Evolutionary conservation across 2,329 filamentous ascomycete genomes (phyloP), one percentile per base, ranked within the genome.

Genomic region (Aspergillus sp.): DNA sequence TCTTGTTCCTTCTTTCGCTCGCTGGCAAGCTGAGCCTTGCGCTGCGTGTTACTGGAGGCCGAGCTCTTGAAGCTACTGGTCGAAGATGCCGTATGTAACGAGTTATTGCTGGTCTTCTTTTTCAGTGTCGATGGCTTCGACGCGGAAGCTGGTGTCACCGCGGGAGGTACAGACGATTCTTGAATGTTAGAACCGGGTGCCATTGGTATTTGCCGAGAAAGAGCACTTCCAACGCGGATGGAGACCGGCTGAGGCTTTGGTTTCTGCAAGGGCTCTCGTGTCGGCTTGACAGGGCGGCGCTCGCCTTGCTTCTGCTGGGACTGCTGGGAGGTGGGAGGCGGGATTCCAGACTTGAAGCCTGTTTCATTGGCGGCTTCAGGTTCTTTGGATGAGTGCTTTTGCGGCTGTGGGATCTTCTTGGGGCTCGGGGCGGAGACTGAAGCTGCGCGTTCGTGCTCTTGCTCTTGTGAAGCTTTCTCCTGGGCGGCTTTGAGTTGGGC

Each of bases 1-100:
- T 94, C 89, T 62, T 80, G 84, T 63, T 94, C 88, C 62, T 85
- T 91, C 66, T 89, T 90, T 60, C 82, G 84, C 35, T 87, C 85
- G 2, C 85, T 87, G 42, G 85, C 75, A 45, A 90, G 81, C 26
- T 90, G 72, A 2, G 86, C 84, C 62, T 85, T 87, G 0, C 82
- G 78, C 44, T 83, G 81, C 2, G 78, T 74, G n/a, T 73, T 75
- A 30, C 68, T 70, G n/a, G 82, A 80, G 5, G 73, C 73, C 5
- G 80, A 81, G 57, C 75, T 78, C 63, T 85, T 87, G 45, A 89
- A 73, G 59, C 78, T 86, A 45, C 64, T 71, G 12, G 69, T 71
- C 1, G 75, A 75, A 29, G 72, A 68, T 38, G 71, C 58, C 0
- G 72, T 73, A 44, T 86, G 81, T 12, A 86, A 67, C 4, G 83